phyloP scores from a whole-genome alignment of 2,329 filamentous ascomycete genomes.

The Alternaria sp. region DNA sequence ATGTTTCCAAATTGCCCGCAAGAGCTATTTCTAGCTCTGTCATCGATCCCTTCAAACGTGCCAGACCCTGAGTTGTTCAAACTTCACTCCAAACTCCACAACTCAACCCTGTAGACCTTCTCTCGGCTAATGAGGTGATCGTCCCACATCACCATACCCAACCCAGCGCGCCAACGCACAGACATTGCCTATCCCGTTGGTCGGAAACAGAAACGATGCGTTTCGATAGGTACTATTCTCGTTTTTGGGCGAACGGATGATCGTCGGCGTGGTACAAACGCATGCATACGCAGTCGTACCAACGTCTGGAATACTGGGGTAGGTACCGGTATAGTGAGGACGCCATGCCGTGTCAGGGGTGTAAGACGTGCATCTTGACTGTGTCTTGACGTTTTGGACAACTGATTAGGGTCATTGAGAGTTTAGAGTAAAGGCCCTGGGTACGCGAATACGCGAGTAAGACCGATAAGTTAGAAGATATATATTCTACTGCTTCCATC shows the following conservation, averaged over 20 bases:
- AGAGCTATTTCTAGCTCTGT: conserved; percentile 5
- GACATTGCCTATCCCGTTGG: conserved; percentile 15
- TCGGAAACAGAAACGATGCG: conserved; percentile 13
- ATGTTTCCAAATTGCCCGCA: not conserved
- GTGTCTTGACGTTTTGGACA: conserved; percentile 18
- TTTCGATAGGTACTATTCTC: conserved; percentile 29
- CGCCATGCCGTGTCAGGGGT: conserved; percentile 11
- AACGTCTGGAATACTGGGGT: conserved; percentile 5
- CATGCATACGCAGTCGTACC: conserved; percentile 8
- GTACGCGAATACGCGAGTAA: not conserved
- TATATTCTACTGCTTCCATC: conserved; percentile 16
- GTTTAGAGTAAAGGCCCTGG: not conserved
- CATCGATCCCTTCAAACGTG: not conserved
- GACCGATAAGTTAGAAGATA: not conserved
- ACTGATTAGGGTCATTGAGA: not conserved
- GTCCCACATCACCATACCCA: not conserved
- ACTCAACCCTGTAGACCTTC: not conserved
- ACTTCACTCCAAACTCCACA: not conserved
- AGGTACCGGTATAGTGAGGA: not conserved
- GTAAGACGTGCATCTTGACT: conserved; percentile 15
- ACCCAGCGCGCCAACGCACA: conserved; percentile 8
- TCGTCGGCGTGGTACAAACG: conserved; percentile 13
- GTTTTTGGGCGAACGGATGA: conserved; percentile 2
- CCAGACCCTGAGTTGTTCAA: not conserved
- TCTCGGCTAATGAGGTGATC: not conserved